These are phyloP conservation scores for Ceratocystis destructans DNA, from an alignment of 2,329 filamentous ascomycete genomes.

Conservation along the genomic window DNA sequence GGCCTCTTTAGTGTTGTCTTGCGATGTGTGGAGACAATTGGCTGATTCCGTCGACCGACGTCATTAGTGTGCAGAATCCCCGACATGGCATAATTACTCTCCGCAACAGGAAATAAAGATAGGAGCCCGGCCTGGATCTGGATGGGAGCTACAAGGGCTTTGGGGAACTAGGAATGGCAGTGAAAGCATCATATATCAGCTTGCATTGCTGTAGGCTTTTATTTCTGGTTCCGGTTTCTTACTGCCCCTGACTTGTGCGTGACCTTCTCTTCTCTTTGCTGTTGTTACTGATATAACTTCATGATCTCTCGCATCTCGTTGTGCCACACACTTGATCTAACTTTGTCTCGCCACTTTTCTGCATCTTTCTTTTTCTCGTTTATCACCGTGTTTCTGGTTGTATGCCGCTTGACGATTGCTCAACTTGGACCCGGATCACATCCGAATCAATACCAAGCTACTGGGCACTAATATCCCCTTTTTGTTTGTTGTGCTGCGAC, in stretches of 20 bases:
- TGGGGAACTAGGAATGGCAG: background rate
- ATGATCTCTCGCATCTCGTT: background rate
- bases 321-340: background rate
- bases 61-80: constrained; percentile 1
- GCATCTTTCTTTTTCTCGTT: background rate
- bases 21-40: background rate
- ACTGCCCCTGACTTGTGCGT: background rate
- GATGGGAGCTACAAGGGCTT: background rate
- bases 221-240: background rate
- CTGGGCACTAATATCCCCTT: background rate
- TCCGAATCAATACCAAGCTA: background rate
- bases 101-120: constrained; percentile 1
- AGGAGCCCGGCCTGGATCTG: background rate
- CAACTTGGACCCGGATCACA: background rate
- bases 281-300: background rate
- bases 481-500: background rate
- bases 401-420: background rate
- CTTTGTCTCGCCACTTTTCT: no score
- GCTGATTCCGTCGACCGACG: constrained; percentile 2
- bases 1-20: background rate
- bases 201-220: background rate
- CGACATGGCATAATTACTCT: background rate
- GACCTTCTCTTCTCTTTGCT: background rate
- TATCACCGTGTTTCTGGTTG: background rate
- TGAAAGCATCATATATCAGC: background rate